Conservation (phyloP, 1,284 basidiomycete genomes). For the Pyrrhoderma noxium region DNA sequence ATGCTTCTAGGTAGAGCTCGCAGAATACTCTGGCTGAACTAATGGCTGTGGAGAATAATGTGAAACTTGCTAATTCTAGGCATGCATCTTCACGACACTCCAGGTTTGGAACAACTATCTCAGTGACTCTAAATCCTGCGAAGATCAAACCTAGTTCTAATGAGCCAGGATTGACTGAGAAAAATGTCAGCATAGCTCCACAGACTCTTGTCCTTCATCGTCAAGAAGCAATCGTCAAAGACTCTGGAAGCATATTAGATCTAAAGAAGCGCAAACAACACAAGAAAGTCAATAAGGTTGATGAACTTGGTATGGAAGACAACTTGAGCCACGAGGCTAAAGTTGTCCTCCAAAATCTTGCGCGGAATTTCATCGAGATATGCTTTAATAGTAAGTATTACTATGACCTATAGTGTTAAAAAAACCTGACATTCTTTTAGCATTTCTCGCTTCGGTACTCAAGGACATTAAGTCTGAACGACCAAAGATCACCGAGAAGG, state of each 20-base stretch:
- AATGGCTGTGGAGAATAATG: conserved; percentile 63
- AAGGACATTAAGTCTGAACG: conserved; percentile 91
- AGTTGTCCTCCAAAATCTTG: conserved; percentile 58
- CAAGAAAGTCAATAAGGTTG: conserved; percentile 59
- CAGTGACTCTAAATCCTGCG: conserved; percentile 60
- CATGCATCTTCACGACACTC: conserved; percentile 79
- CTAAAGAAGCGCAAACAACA: conserved; percentile 62
- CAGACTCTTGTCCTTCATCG: conserved; percentile 68
- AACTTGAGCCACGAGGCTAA: conserved; percentile 70
- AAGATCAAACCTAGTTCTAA: conserved; percentile 27
- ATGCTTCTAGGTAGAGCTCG: conserved; percentile 40
- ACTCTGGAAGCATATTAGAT: conserved; percentile 74
- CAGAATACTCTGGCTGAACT: conserved; percentile 58
- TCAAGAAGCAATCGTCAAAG: conserved; percentile 72
- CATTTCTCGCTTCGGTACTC: conserved; percentile 75
- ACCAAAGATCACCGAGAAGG: conserved; percentile 83
- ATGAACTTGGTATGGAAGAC: conserved; percentile 66
- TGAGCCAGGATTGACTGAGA: conserved; percentile 24
- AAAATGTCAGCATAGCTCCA: conserved; percentile 32
- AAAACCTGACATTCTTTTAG: conserved; percentile 58
- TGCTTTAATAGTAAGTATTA: conserved; percentile 76
- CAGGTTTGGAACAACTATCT: conserved; percentile 88
- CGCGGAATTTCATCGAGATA: conserved; percentile 65
- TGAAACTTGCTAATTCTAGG: conserved; percentile 49
- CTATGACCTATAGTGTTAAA: too few relatives aligned